Conservation (phyloP, 805 yeast genomes). For the Yarrowia porcina region DNA sequence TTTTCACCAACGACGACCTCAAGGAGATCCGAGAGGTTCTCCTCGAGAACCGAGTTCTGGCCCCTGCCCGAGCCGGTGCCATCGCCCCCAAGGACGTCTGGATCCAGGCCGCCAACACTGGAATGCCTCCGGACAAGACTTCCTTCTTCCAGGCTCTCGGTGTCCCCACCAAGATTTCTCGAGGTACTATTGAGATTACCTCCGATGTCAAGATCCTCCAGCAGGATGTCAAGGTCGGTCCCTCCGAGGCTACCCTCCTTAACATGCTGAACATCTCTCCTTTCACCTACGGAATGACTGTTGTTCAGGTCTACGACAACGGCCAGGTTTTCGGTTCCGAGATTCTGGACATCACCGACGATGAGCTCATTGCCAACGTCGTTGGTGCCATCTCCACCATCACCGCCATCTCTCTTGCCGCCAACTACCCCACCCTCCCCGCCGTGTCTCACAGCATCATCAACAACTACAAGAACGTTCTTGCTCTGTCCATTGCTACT, state of each 20-base stretch:
- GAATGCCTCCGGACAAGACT: constrained; percentile 99
- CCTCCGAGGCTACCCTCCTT: constrained; percentile 96
- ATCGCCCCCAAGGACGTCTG: constrained; percentile 96
- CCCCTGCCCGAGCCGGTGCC: constrained; percentile 99
- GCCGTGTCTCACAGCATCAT: constrained; percentile 98
- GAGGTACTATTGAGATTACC: constrained; percentile 99
- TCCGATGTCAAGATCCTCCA: constrained; percentile 93
- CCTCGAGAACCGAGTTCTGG: constrained; percentile 93
- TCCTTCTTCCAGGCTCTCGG: constrained; percentile 99
- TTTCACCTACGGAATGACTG: constrained; percentile 96
- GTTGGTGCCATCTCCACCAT: constrained; percentile 88
- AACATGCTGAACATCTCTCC: constrained; percentile 99
- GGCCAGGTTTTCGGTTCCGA: constrained; percentile 97
- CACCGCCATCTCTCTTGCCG: constrained; percentile 94
- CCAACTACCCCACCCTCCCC: constrained; percentile 99
- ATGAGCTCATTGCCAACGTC: constrained; percentile 89
- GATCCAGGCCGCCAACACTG: constrained; percentile 99
- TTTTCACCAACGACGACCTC: constrained; percentile 96
- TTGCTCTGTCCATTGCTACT: constrained; percentile 96
- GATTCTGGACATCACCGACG: constrained; percentile 98
- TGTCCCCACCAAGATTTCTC: constrained; percentile 99
- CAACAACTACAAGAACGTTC: constrained; percentile 98
- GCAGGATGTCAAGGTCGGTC: constrained; percentile 88
- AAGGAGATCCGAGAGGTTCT: constrained; percentile 86
- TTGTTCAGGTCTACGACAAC: constrained; percentile 95